A percentile compares a stretch with the other conserved stretches of the same genome.
Evolutionary conservation across 192 early-diverging fungal genomes (phyloP).

Genomic region (Umbelopsis isabellina): DNA sequence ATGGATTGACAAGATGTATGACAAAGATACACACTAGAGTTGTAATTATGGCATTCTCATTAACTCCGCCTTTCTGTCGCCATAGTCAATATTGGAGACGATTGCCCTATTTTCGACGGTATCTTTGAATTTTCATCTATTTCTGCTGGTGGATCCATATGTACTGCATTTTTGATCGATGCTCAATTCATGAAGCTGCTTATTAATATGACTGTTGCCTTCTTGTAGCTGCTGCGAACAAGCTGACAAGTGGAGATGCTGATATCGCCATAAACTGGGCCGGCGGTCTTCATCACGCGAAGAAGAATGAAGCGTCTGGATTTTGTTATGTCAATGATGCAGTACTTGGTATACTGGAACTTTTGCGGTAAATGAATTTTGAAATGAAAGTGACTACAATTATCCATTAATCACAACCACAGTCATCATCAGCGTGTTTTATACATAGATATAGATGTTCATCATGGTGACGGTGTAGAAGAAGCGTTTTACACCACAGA

Average conservation of each 20-base stretch:
- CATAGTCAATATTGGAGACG: constrained; percentile 81
- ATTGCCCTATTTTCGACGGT: constrained; percentile 97
- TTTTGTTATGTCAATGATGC: constrained; percentile 99
- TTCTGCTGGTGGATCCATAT: constrained; percentile 92
- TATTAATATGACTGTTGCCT: not conserved
- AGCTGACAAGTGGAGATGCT: constrained; percentile 65
- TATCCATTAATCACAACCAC: no score
- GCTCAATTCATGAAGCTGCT: not conserved
- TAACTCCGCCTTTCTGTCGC: not conserved
- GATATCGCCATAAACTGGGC: constrained; percentile 97
- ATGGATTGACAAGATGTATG: constrained; percentile 66
- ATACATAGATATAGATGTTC: constrained; percentile 93
- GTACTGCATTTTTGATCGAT: constrained; percentile 27
- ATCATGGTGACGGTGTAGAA: constrained; percentile 94
- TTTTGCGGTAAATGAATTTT: constrained; percentile 40
- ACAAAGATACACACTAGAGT: not conserved
- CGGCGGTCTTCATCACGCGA: constrained; percentile 96
- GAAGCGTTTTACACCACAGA: constrained; percentile 94
- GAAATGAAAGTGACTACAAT: no score
- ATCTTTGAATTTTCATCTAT: constrained; percentile 93
- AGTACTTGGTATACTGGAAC: constrained; percentile 70
- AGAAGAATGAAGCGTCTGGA: constrained; percentile 93
- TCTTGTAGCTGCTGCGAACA: no score
- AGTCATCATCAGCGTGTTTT: constrained; percentile 83
- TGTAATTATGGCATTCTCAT: not conserved